Conservation (phyloP, 2,329 filamentous ascomycete genomes). For the Colletotrichum caudatum region DNA sequence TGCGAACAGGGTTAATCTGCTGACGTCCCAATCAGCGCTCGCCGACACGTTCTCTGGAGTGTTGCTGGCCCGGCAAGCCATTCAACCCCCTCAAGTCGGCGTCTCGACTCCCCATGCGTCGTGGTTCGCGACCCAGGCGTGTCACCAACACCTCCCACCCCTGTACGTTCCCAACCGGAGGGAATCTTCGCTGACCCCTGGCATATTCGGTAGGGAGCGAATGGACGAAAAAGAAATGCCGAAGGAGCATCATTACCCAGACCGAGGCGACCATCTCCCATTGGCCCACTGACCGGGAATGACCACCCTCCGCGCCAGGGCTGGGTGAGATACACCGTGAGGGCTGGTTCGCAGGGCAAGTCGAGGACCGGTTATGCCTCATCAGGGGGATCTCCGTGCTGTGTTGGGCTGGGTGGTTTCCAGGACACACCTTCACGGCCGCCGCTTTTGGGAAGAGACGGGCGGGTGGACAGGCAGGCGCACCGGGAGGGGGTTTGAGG, state of each 20-base stretch:
- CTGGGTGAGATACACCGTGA: conserved; percentile 4
- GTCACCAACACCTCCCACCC: background rate
- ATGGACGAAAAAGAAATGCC: conserved; percentile 22
- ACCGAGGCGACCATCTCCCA: conserved; percentile 1
- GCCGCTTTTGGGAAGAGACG: conserved; percentile 10
- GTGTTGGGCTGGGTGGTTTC: conserved; percentile 7
- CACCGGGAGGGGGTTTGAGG: background rate
- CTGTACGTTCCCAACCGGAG: conserved; percentile 13
- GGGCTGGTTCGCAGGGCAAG: conserved; percentile 13
- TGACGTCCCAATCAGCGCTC: background rate
- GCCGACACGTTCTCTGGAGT: conserved; percentile 1
- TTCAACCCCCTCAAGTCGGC: background rate
- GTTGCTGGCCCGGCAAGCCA: conserved; percentile 2
- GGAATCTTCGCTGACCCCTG: conserved; percentile 13
- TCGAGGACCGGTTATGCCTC: conserved; percentile 2
- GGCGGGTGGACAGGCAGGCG: background rate
- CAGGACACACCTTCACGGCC: conserved; percentile 19
- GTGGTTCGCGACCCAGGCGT: background rate
- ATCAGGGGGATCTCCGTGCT: conserved; percentile 2
- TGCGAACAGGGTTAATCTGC: background rate
- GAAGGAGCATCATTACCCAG: conserved; percentile 3
- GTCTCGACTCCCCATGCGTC: background rate
- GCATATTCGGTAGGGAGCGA: conserved; percentile 21
- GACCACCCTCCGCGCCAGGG: conserved; percentile 7
- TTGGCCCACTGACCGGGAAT: conserved; percentile 13